Evolutionary conservation across 1,139 yeast genomes (phyloP).

Genomic region (Protomyces gravidus): DNA sequence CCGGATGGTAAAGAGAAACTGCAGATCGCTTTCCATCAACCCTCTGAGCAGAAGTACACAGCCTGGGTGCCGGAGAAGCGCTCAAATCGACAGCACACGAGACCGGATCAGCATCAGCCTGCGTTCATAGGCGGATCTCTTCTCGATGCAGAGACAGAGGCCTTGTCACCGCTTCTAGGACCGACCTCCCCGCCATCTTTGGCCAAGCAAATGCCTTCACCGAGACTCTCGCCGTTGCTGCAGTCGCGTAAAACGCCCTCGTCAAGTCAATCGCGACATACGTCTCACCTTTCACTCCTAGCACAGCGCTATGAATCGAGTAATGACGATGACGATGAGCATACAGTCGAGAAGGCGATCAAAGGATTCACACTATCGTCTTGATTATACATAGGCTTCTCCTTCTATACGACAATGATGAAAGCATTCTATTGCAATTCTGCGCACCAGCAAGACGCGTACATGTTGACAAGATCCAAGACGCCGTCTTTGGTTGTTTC

Average conservation of each 20-base stretch:
- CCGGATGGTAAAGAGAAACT: conserved; percentile 31
- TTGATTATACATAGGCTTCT: too few species aligned
- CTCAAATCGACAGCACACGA: conserved; percentile 3
- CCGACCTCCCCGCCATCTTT: background rate
- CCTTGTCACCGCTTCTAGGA: background rate
- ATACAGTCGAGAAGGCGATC: background rate
- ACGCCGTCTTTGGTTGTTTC: conserved; percentile 34
- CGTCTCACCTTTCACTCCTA: background rate
- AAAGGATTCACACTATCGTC: background rate
- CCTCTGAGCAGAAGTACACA: conserved; percentile 17
- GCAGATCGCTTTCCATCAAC: conserved; percentile 8
- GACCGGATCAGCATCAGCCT: conserved; percentile 23
- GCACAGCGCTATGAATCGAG: background rate
- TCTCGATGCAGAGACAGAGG: conserved; percentile 8
- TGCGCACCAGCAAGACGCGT: conserved; percentile 75
- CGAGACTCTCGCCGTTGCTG: background rate
- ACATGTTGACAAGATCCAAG: conserved; percentile 72
- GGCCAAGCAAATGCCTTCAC: background rate
- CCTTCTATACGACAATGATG: too few species aligned
- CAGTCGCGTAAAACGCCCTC: background rate
- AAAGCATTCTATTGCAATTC: conserved; percentile 8
- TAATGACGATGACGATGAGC: background rate
- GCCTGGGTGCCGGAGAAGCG: conserved; percentile 27
- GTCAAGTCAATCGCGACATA: background rate
- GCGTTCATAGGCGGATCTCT: conserved; percentile 20